phyloP scores from a whole-genome alignment of 768 basidiomycete species.

The Agrocybe chaxingu region DNA sequence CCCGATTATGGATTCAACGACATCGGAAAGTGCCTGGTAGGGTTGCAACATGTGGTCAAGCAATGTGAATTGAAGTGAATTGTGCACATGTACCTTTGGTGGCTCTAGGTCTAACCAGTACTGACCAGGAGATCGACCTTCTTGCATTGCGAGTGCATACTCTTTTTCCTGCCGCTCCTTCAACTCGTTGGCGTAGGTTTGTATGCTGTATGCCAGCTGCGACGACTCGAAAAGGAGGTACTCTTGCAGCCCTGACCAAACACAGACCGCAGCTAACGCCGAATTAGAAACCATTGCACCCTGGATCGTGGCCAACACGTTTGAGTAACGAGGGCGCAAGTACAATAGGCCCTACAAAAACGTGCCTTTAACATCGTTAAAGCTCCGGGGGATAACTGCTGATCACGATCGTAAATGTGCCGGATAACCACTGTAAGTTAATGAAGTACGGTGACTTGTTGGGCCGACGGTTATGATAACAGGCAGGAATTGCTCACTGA shows the following conservation, averaged over 20 bases:
- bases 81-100: conserved; percentile 57
- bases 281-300: conserved; percentile 85
- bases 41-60: conserved; percentile 1
- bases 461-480: background rate
- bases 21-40: conserved; percentile 69
- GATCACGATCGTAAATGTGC: conserved; percentile 64
- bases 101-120: conserved; percentile 78
- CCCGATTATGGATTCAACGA: conserved; percentile 77
- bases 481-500: conserved; percentile 45
- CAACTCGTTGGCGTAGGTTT: conserved; percentile 49
- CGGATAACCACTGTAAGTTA: conserved; percentile 60
- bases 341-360: conserved; percentile 1
- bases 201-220: conserved; percentile 46
- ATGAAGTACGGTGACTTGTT: conserved; percentile 4
- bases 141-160: conserved; percentile 40
- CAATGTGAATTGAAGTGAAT: background rate
- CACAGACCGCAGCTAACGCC: conserved; percentile 71
- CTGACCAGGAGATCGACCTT: conserved; percentile 55
- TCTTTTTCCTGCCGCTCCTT: conserved; percentile 45
- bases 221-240: conserved; percentile 58
- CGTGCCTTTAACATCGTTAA: conserved; percentile 75
- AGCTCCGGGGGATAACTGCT: conserved; percentile 67
- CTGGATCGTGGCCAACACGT: conserved; percentile 34
- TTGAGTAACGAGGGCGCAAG: conserved; percentile 5
- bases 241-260: conserved; percentile 62